Base-by-base conservation (phyloP, 2,329 filamentous ascomycete species). In the Pseudogymnoascus sp. region DNA sequence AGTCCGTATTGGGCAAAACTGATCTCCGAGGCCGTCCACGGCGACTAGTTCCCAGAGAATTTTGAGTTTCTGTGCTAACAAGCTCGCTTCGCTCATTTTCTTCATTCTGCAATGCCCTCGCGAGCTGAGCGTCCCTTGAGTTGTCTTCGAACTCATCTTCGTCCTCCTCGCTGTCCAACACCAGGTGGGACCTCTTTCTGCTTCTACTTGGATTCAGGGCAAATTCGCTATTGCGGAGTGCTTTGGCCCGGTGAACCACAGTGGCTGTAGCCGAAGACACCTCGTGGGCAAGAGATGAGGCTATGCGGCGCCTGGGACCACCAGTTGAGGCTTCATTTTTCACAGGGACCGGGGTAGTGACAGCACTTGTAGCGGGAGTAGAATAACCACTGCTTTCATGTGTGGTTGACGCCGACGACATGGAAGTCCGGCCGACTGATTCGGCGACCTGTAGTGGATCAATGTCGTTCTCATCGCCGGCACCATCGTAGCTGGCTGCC, bases 361-460 rank as follows among this genome's bases (percentile, higher is more conserved):
- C 76, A 62, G 80, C 78, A 72, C 83, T 87, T 19, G 87, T 89
- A 38, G 78, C 82, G 4, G 86, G 85, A 3, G 87, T 89, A 64
- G 84, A 85, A 69, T 81, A 82, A 17, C 79, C 82, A 38, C 78
- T 77, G 38, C 65, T 66, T 10, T 77, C 72, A 31, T 74, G 73
- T 9, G 72, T 72, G 35, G 75, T 74, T 5, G 75, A 74, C 31
- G 73, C 67, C 2, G 78, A 78, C 21, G 76, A 77, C 4, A 76
- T 69, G 26, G 78, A 76, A 38, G 73, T 73, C 1, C 74, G 68
- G 21, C 63, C 62, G n/a, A 64, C 68, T 64, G 71, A 67, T 11
- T 64, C 40, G 4, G 36, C 59, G 21, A 26, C 19, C 21, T 63
- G 61, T 2, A 67, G 63, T 26, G 47, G 63, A 50, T 64, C 60